Evolutionary conservation across 306 rosid species (phyloP).

Genomic region (Gynostemma pentaphyllum): DNA sequence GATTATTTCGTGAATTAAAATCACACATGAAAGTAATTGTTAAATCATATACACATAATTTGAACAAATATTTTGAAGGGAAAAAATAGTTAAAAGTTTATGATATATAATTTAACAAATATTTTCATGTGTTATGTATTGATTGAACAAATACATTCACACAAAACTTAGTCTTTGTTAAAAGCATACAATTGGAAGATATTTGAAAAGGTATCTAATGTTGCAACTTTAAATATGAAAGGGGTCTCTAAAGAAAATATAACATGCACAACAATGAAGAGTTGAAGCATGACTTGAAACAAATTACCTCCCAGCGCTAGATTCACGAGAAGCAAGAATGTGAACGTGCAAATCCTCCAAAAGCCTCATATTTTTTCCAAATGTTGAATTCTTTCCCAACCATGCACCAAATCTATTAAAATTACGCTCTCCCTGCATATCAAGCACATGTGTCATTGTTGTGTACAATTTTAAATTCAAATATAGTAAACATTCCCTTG

Average conservation of each 20-base stretch:
- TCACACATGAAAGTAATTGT: too few species aligned
- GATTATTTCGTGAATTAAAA: too few species aligned
- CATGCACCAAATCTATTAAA: constrained; percentile 91
- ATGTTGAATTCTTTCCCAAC: constrained; percentile 91
- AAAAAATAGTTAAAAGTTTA: too few species aligned
- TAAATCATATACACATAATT: too few species aligned
- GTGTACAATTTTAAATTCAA: neutral
- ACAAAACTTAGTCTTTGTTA: neutral
- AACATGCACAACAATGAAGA: constrained; percentile 4
- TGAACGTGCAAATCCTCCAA: constrained; percentile 85
- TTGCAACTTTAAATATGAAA: neutral
- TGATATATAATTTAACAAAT: too few species aligned
- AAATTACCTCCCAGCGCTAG: constrained; percentile 63
- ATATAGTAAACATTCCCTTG: neutral
- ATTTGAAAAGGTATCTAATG: neutral
- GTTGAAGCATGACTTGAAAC: neutral
- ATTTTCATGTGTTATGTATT: too few species aligned
- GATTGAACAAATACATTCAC: too few species aligned
- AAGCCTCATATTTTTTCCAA: constrained; percentile 68
- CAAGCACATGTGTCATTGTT: neutral
- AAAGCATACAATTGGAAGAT: neutral
- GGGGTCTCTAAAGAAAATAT: neutral
- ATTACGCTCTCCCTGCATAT: constrained; percentile 70
- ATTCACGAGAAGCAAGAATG: constrained; percentile 83
- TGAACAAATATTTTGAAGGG: too few species aligned